Evolutionary conservation across 352 stramenopile species (phyloP).

Genomic region (Elongisporangium undulatum): DNA sequence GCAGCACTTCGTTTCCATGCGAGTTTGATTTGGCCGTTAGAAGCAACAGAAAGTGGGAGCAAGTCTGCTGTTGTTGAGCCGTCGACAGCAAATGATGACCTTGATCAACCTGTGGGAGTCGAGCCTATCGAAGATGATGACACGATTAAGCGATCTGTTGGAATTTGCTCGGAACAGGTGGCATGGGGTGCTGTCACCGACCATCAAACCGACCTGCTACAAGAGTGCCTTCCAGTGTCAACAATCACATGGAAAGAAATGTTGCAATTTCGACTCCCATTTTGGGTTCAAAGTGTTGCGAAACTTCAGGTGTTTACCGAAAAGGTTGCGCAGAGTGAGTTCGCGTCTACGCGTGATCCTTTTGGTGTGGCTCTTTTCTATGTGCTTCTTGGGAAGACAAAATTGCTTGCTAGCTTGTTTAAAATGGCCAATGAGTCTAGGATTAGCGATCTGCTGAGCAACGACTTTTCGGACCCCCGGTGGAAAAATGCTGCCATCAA

Average conservation of each 20-base stretch:
- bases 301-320: constrained; percentile 59
- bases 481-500: constrained; percentile 89
- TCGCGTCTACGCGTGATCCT: constrained; percentile 63
- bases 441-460: constrained; percentile 72
- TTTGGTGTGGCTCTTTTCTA: constrained; percentile 87
- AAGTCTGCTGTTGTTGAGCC: neutral
- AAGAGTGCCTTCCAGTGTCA: constrained; percentile 52
- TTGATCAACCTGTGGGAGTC: neutral
- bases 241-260: constrained; percentile 69
- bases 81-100: neutral
- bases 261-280: constrained; percentile 56
- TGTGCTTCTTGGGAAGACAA: constrained; percentile 79
- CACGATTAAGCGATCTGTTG: constrained; percentile 7
- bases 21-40: constrained; percentile 61
- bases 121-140: neutral
- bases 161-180: constrained; percentile 79
- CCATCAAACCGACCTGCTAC: constrained; percentile 57
- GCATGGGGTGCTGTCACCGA: constrained; percentile 67
- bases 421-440: constrained; percentile 78
- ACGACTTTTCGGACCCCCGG: constrained; percentile 76
- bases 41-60: constrained; percentile 7
- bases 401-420: constrained; percentile 78
- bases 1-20: constrained; percentile 63
- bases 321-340: constrained; percentile 75
- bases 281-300: constrained; percentile 65